Evolutionary conservation across 129 eudicot genomes (phyloP), one percentile per base, ranked within the genome.

Genomic region (Deinandra increscens): DNA sequence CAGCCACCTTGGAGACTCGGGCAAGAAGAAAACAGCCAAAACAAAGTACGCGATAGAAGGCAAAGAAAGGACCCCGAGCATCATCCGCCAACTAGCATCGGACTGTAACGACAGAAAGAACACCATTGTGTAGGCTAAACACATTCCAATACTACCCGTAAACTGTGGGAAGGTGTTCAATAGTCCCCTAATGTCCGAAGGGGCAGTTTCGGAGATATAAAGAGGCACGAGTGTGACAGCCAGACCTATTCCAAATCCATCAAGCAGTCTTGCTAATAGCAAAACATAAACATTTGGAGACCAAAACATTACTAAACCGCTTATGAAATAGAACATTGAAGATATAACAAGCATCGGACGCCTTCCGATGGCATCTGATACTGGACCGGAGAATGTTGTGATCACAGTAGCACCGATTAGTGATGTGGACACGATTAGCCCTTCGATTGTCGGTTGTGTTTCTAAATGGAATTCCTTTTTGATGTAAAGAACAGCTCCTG

Each of bases 1-100:
- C 48, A 93, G 86, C 99, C 99, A 93, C 64, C 99, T 75, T 3
- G 99, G 99, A 67, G 99, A 93, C 79, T 93, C 99, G 20, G 99
- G 99, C 61, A 93, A 74, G 84, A 61, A 93, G 75, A 79, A 83
- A 59, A 83, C 85, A 6, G 88, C 82, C 71, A 83, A 62, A 18
- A 66, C 22, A 72, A 93, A 81, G 74, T 89, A 93, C 10, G 60
- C 45, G 12, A 93, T 64, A 4, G 99, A 89, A 63, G 99, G 99
- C 48, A 93, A 69, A 1, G 95, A 86, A 37, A 93, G 88, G 64
- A 93, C 88, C n/a, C 97, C 99, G 17, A 93, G 97, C 99, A 93
- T 93, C 79, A 85, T 37, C 71, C 99, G 81, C 99, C 99, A 93
- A 62, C 90, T 85, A 7, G 97, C 92, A 9, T 76, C 17, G 7